Base-by-base conservation (phyloP, 805 yeast genomes). In the Metschnikowia shivogae region DNA sequence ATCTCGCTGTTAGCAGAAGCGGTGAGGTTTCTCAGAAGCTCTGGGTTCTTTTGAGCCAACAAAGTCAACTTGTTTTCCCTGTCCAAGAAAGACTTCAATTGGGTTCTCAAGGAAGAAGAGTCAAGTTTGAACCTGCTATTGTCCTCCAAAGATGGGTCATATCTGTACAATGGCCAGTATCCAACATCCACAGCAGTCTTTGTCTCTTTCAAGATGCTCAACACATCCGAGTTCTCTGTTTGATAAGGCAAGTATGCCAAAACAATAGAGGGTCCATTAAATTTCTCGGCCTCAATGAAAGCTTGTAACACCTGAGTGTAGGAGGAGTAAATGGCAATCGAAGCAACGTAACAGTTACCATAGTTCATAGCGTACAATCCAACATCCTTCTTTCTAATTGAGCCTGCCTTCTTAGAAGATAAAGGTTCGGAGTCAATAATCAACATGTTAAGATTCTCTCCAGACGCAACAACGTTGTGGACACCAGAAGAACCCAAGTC, bases 351-450 rank as follows among this genome's bases (percentile, higher is more conserved):
- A 36, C 86, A 83, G 51, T 82, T 78, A 46, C 95, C 93, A 57
- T 84, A 88, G 66, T 88, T 87, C 96, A 92, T 87, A 37, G 97
- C 97, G 62, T 89, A 92, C 37, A 92, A 72, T 44, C 97, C 98
- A 52, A 90, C 81, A 62, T 92, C 96, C 67, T 92, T 89, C 73
- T 89, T 89, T 64, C 93, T 81, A 60, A 69, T 63, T 3, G 72
- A 65, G 50, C 78, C 71, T 54, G 67, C 60, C 40, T 63, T 54
- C 49, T 63, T 60, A 26, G 53, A 53, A n/a, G 49, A 67, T 47
- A 75, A 75, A 10, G 96, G 92, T 60, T 88, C 90, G 12, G 90
- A 84, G 62, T 92, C 97, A 58, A 92, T 83, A 47, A 92, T 74
- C 59, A 92, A 77, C 77, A 92, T 77, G 63, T 92, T 92, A 55